Base-by-base conservation (phyloP, 768 basidiomycete genomes). In the Clathrus columnatus region DNA sequence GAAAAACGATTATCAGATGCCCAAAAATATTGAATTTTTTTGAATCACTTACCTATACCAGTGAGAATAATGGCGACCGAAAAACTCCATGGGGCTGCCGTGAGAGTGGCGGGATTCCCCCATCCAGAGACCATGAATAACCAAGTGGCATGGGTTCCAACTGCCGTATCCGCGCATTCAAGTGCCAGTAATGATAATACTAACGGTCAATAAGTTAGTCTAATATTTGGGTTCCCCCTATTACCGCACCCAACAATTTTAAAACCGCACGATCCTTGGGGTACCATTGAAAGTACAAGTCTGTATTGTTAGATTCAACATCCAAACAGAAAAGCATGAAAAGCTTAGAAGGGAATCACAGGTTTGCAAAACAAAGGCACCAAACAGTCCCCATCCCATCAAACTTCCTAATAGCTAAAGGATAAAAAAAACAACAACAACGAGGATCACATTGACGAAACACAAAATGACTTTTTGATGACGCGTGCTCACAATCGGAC, bases 141-240 rank as follows among this genome's bases (percentile, higher is more conserved):
- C 61, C 63, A 65, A 24, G 61, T 62, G 14, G 56, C 54, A 29
- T 65, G 50, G 4, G 64, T 62, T 11, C 61, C 59, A 24, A 66
- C 54, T 2, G 60, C 60, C 5, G 63, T 62, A 36, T 66, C 62
- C 7, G 59, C 55, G 8, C 61, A 32, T 32, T 64, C 64, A 27
- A 63, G 60, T 6, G 58, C 27, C 28, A 62, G 59, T 26, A 59
- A 11, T 47, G 24, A 47, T 16, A 32, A 32, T 32, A 32, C 30
- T 32, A 16, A 32, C 7, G 7, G 16, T 32, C 7, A 16, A 16
- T 7, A 32, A 32, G 16, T 7, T 32, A 16, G 7, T 7, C 7
- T 32, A n/a, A n/a, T n/a, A n/a, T n/a, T n/a, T n/a, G n/a, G n/a
- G n/a, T n/a, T n/a, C 16, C 30, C 30, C 7, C 30, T 32, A 32